Evolutionary conservation across 352 stramenopile genomes (phyloP).

Genomic region (Pythium sp.): DNA sequence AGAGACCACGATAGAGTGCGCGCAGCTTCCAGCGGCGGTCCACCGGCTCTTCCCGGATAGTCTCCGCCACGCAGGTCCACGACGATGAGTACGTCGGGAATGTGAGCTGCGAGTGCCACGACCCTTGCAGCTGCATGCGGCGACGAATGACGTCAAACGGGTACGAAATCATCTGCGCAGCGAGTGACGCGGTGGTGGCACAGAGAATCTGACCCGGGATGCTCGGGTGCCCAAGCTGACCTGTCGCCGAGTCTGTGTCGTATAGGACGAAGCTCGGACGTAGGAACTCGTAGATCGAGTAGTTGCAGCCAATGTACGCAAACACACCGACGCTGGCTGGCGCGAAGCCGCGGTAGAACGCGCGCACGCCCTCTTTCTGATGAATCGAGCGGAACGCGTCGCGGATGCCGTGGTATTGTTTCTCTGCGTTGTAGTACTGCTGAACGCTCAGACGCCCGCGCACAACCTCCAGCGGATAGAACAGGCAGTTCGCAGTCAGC

Average conservation of each 20-base stretch:
- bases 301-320: conserved; percentile 83
- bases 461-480: conserved; percentile 80
- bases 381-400: conserved; percentile 56
- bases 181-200: conserved; percentile 60
- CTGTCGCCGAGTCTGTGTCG: conserved; percentile 50
- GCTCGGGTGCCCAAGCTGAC: conserved; percentile 61
- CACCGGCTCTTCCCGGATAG: conserved; percentile 34
- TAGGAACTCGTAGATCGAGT: conserved; percentile 82
- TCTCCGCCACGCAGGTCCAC: conserved; percentile 65
- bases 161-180: conserved; percentile 73
- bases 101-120: conserved; percentile 53
- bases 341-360: conserved; percentile 78
- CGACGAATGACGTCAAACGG: conserved; percentile 80
- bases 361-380: conserved; percentile 37
- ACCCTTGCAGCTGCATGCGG: conserved; percentile 71
- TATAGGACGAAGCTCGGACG: conserved; percentile 78
- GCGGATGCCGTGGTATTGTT: conserved; percentile 45
- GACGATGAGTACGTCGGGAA: conserved; percentile 74
- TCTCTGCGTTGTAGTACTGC: conserved; percentile 47
- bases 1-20: conserved; percentile 70
- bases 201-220: conserved; percentile 79
- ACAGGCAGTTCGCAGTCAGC: conserved; percentile 60
- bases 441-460: conserved; percentile 71
- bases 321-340: conserved; percentile 72
- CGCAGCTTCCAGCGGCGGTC: conserved; percentile 23